Percentiles rank a stretch among this genome's conserved stretches.
Conservation (phyloP, 306 rosid genomes). For the Medicago truncatula region DNA sequence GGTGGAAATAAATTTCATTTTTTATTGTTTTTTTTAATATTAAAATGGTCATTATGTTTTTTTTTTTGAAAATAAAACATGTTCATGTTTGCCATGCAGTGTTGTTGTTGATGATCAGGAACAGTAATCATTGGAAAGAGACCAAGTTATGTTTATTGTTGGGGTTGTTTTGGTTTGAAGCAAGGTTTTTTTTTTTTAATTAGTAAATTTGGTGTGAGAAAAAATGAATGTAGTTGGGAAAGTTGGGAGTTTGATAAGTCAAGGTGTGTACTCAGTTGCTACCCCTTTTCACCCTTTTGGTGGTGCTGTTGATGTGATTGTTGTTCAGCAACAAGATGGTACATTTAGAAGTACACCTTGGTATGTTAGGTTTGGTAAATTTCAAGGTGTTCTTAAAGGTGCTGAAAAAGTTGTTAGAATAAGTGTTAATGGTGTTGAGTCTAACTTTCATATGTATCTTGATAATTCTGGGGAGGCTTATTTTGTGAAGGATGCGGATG, state of each 20-base stretch:
- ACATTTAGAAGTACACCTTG: slow-evolving; percentile 90
- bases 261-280: slow-evolving; percentile 94
- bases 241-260: slow-evolving; percentile 85
- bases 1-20: not conserved
- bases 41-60: slow-evolving; percentile 24
- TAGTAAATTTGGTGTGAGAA: slow-evolving; percentile 1
- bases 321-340: slow-evolving; percentile 96
- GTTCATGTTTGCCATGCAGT: slow-evolving; percentile 49
- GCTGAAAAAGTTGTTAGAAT: slow-evolving; percentile 79
- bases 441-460: slow-evolving; percentile 89
- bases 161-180: slow-evolving; percentile 44
- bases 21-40: not conserved
- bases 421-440: slow-evolving; percentile 78
- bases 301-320: slow-evolving; percentile 96
- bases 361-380: slow-evolving; percentile 96
- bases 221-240: slow-evolving; percentile 89
- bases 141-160: slow-evolving; percentile 11
- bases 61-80: not conserved
- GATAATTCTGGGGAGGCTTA: slow-evolving; percentile 97
- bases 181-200: slow-evolving; percentile 26
- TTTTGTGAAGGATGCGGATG: slow-evolving; percentile 75
- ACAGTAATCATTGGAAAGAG: slow-evolving; percentile 36
- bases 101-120: slow-evolving; percentile 38
- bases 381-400: slow-evolving; percentile 96
- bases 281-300: slow-evolving; percentile 98